Base-by-base conservation (phyloP, 176 grass and related monocot species). In the Oryza meyeriana region DNA sequence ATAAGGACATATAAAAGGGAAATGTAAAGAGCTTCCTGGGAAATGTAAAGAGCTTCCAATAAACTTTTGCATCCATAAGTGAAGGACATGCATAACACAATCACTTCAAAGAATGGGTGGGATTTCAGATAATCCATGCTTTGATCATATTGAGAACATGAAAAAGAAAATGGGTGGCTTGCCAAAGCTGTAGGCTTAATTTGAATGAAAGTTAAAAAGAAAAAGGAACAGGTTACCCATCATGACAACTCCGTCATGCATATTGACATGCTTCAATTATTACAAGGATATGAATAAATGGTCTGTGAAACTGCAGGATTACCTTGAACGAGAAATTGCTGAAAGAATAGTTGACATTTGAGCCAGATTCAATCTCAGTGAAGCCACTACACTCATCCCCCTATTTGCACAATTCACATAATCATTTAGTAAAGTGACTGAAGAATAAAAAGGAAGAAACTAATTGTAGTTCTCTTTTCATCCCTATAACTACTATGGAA, bases 301-400 rank as follows among this genome's bases (percentile, higher is more conserved):
- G 5, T 31, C 71, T 59, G 7, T 48, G 24, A 41, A 88, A 69
- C 12, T 73, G 14, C 68, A 74, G 31, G 63, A 61, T 98, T 91
- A 99, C 97, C 97, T 99, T 99, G 81, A 96, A 99, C 27, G 97
- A 99, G 69, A 99, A 99, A 64, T 99, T 99, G 83, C 93, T 99
- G 78, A 99, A 99, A 88, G 97, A 99, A 90, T 96, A 99, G 83
- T 99, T 92, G 36, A 94, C 93, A 73, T 92, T 93, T 76, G 87
- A 72, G 39, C 76, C 78, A 63, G 91, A 88, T 74, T 99, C 93
- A 83, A 90, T 94, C 83, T 96, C 97, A 40, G 89, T 85, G 71
- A 92, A 83, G n/a, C 93, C 94, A 71, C 77, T 89, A 67, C 70
- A 88, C 55, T 96, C 97, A 70, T 92, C 93, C 32, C 85, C 93